A percentile compares a stretch with the other conserved stretches of the same genome.
phyloP scores from a whole-genome alignment of 805 yeast genomes.

The Hanseniaspora jakobsenii region DNA sequence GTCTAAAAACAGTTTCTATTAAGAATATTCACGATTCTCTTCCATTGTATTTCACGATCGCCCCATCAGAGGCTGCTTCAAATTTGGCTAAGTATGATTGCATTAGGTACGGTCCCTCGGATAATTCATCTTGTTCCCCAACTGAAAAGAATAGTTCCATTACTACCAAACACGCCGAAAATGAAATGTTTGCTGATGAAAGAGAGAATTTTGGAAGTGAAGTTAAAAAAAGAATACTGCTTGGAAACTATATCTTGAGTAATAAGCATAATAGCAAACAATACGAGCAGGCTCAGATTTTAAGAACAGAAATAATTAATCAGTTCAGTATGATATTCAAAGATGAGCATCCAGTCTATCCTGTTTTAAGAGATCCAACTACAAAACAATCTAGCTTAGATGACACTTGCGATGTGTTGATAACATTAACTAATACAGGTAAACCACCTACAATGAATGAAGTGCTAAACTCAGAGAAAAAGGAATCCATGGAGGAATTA shows the following conservation, averaged over 20 bases:
- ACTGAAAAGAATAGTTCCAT: slow-evolving; percentile 30
- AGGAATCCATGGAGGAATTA: slow-evolving; percentile 48
- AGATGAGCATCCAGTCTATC: slow-evolving; percentile 34
- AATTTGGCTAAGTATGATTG: slow-evolving; percentile 88
- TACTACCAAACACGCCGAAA: slow-evolving; percentile 25
- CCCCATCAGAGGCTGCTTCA: slow-evolving; percentile 89
- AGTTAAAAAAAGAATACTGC: slow-evolving; percentile 66
- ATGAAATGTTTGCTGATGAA: slow-evolving; percentile 43
- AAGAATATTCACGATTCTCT: slow-evolving; percentile 57
- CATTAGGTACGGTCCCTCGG: slow-evolving; percentile 54
- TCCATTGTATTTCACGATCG: slow-evolving; percentile 75
- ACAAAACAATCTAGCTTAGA: no score
- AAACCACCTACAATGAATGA: slow-evolving; percentile 43
- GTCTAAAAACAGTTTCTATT: slow-evolving; percentile 51
- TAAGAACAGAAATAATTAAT: slow-evolving; percentile 46
- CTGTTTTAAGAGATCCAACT: no score
- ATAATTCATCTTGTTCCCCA: no score
- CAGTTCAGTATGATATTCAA: slow-evolving; percentile 59
- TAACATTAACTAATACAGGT: slow-evolving; percentile 60
- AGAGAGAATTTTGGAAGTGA: slow-evolving; percentile 63
- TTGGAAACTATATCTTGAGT: slow-evolving; percentile 79
- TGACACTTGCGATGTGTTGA: slow-evolving; percentile 50
- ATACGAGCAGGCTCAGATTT: slow-evolving; percentile 59
- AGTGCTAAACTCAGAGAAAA: slow-evolving; percentile 28
- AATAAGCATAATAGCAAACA: slow-evolving; percentile 60